Evolutionary conservation across 805 yeast genomes (phyloP).

Genomic region (Sungouiella blattae): DNA sequence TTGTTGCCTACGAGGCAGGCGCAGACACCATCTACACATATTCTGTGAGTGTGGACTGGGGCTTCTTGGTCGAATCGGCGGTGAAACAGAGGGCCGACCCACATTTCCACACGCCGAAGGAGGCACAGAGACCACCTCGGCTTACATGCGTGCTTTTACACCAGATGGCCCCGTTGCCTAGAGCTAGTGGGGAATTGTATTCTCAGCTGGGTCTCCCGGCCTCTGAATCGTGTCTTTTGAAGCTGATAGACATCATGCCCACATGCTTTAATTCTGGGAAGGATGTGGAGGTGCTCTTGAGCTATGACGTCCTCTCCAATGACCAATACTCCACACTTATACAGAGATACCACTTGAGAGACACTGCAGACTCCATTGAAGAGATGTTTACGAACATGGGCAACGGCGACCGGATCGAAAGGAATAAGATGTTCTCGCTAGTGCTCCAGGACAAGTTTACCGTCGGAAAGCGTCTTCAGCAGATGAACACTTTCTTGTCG

Average conservation of each 20-base stretch:
- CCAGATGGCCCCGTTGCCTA: slow-evolving; percentile 17
- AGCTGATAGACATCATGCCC: slow-evolving; percentile 40
- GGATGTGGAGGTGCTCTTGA: slow-evolving; percentile 44
- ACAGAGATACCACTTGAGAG: slow-evolving; percentile 26
- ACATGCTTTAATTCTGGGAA: slow-evolving; percentile 42
- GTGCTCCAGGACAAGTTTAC: slow-evolving; percentile 25
- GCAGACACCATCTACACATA: slow-evolving; percentile 40
- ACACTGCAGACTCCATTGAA: slow-evolving; percentile 21
- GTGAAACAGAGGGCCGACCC: slow-evolving; percentile 44
- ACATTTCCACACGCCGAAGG: slow-evolving; percentile 48
- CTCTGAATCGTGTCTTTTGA: slow-evolving; percentile 2
- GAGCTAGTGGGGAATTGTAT: background rate
- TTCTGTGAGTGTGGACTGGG: slow-evolving; percentile 52
- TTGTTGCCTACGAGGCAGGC: slow-evolving; percentile 38
- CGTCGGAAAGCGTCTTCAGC: slow-evolving; percentile 24
- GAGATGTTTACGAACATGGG: slow-evolving; percentile 32
- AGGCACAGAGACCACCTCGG: slow-evolving; percentile 38
- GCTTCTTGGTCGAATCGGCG: slow-evolving; percentile 46
- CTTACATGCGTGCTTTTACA: slow-evolving; percentile 31
- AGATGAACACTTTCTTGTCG: slow-evolving; percentile 30
- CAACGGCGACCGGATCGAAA: slow-evolving; percentile 6
- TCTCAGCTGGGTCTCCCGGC: background rate
- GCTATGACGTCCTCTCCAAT: slow-evolving; percentile 26
- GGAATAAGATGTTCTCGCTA: slow-evolving; percentile 7
- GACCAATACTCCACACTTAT: slow-evolving; percentile 16